Conservation (phyloP, 768 basidiomycete genomes). For the Hygrocybe coccinea region DNA sequence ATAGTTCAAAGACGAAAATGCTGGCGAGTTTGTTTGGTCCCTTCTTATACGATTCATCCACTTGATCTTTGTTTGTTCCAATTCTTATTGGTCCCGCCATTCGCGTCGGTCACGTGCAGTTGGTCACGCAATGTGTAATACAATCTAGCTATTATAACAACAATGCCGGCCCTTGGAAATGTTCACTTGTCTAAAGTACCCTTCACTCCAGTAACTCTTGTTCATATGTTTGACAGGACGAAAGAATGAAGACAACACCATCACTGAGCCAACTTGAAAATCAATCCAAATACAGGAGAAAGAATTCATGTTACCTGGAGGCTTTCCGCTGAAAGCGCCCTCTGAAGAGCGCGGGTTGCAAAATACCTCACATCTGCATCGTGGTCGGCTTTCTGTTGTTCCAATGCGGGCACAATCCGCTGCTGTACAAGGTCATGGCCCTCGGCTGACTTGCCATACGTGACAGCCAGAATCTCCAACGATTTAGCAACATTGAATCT, state of each 20-base stretch:
- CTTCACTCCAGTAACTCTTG: no score
- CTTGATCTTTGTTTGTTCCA: neutral
- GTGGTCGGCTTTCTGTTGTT: slow-evolving; percentile 79
- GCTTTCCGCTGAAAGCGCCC: slow-evolving; percentile 25
- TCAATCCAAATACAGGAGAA: no score
- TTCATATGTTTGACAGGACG: no score
- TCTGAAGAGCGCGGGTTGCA: slow-evolving; percentile 74
- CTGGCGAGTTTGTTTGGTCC: neutral
- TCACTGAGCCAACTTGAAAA: no score
- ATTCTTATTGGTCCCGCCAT: neutral
- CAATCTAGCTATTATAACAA: no score
- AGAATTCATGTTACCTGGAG: neutral
- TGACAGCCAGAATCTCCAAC: slow-evolving; percentile 78
- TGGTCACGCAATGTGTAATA: no score
- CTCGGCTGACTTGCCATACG: slow-evolving; percentile 58
- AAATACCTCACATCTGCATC: slow-evolving; percentile 98
- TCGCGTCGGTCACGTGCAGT: neutral
- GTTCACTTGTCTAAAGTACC: no score
- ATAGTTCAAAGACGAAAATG: slow-evolving; percentile 2
- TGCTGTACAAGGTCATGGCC: slow-evolving; percentile 71
- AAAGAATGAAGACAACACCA: no score
- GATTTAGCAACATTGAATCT: slow-evolving; percentile 98
- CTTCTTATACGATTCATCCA: neutral
- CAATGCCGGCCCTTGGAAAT: no score
- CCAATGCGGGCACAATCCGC: slow-evolving; percentile 75